A percentile compares a stretch with the other conserved stretches of the same genome.
Conservation (phyloP, 805 yeast species). For the Yueomyces sp. region DNA sequence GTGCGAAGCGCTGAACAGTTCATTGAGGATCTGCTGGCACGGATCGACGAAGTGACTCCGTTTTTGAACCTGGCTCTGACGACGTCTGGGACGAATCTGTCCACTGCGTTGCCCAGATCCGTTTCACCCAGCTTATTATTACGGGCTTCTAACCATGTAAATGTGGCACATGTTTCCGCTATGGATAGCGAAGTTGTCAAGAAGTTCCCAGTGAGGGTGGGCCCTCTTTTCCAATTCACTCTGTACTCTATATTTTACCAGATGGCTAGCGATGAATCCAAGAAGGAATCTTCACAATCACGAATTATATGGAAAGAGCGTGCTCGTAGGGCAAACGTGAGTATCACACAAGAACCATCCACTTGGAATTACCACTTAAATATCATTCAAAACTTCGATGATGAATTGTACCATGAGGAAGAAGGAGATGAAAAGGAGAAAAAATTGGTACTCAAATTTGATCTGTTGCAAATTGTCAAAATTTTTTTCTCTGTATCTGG, state of each 20-base stretch:
- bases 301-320: constrained; percentile 65
- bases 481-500: constrained; percentile 65
- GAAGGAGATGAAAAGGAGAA: constrained; percentile 27
- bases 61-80: constrained; percentile 49
- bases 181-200: not conserved
- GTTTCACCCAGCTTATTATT: constrained; percentile 54
- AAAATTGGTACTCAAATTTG: constrained; percentile 13
- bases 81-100: constrained; percentile 53
- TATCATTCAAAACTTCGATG: constrained; percentile 48
- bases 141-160: constrained; percentile 42
- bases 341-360: constrained; percentile 15
- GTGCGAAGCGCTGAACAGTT: constrained; percentile 34
- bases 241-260: constrained; percentile 53
- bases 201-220: constrained; percentile 28
- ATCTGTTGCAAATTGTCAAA: constrained; percentile 32
- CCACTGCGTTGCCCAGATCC: constrained; percentile 33
- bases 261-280: constrained; percentile 19
- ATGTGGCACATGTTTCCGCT: constrained; percentile 7
- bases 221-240: constrained; percentile 46
- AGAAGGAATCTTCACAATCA: constrained; percentile 9
- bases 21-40: constrained; percentile 33
- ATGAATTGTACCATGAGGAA: constrained; percentile 58
- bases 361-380: constrained; percentile 31
- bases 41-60: constrained; percentile 60
- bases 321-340: constrained; percentile 40